Conservation (phyloP, 768 basidiomycete genomes). For the Pleurotus eryngii region DNA sequence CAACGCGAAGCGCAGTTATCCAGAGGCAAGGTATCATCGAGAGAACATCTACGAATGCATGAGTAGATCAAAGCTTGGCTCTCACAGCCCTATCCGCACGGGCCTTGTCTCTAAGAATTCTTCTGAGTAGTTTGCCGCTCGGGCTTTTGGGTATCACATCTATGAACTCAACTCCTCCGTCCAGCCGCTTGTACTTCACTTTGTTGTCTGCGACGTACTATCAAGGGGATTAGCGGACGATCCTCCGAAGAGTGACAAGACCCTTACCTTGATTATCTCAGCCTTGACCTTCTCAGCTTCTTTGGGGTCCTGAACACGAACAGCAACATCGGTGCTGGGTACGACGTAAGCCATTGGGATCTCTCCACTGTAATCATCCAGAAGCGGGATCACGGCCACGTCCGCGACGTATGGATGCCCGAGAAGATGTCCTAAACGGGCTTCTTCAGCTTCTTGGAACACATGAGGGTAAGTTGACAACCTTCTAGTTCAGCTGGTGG, state of each 20-base stretch:
- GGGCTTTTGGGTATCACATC: conserved; percentile 44
- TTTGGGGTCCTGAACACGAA: conserved; percentile 18
- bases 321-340: conserved; percentile 38
- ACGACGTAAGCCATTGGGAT: conserved; percentile 69
- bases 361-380: conserved; percentile 72
- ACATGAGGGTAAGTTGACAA: conserved; percentile 6
- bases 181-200: conserved; percentile 38
- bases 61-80: neutral
- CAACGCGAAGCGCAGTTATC: too few species aligned
- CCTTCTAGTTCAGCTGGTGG: conserved; percentile 28
- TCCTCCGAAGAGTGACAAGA: neutral
- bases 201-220: conserved; percentile 38
- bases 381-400: conserved; percentile 61
- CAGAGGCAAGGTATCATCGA: too few species aligned
- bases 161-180: conserved; percentile 41
- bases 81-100: neutral
- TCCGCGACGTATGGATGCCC: conserved; percentile 58
- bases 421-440: conserved; percentile 43
- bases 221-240: neutral
- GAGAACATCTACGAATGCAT: too few species aligned
- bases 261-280: neutral
- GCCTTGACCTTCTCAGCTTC: conserved; percentile 7
- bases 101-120: conserved; percentile 6
- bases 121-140: conserved; percentile 6
- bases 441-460: too few species aligned